Percentiles rank a stretch among this genome's conserved stretches.
These are phyloP conservation scores for Fusarium nisikadoi DNA, from an alignment of 2,329 filamentous ascomycete genomes.

Conservation along the genomic window DNA sequence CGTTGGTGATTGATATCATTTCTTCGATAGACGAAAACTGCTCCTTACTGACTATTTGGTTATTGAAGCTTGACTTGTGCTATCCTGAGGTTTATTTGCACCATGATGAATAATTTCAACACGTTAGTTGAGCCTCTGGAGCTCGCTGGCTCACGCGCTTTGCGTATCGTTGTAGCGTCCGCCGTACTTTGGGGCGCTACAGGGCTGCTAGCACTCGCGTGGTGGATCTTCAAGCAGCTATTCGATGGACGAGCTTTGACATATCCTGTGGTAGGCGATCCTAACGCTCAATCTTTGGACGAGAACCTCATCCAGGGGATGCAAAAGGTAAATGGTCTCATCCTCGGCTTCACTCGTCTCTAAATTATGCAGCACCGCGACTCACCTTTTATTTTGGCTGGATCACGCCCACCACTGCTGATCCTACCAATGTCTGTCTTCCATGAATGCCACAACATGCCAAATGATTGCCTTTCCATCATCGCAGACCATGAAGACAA, in stretches of 20 bases:
- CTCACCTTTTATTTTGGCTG: background rate
- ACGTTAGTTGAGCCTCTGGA: rapidly evolving
- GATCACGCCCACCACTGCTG: background rate
- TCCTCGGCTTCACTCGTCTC: rapidly evolving
- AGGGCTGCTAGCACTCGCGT: background rate
- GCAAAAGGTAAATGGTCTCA: rapidly evolving
- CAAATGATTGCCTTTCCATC: background rate
- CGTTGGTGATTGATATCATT: background rate
- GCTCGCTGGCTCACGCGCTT: background rate
- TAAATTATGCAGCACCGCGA: background rate
- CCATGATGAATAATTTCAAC: background rate
- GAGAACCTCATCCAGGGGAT: background rate
- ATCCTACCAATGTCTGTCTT: background rate
- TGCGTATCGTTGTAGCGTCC: rapidly evolving
- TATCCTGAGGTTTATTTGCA: rapidly evolving
- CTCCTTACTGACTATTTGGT: background rate
- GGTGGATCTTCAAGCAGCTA: background rate
- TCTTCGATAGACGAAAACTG: rapidly evolving
- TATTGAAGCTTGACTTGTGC: rapidly evolving
- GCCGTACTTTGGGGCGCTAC: background rate
- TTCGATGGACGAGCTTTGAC: rapidly evolving
- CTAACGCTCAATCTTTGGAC: background rate
- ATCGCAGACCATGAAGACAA: background rate
- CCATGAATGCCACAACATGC: background rate
- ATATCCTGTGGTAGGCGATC: background rate